phyloP scores from a whole-genome alignment of 305 asterid genomes.

The Solanum hybrid region DNA sequence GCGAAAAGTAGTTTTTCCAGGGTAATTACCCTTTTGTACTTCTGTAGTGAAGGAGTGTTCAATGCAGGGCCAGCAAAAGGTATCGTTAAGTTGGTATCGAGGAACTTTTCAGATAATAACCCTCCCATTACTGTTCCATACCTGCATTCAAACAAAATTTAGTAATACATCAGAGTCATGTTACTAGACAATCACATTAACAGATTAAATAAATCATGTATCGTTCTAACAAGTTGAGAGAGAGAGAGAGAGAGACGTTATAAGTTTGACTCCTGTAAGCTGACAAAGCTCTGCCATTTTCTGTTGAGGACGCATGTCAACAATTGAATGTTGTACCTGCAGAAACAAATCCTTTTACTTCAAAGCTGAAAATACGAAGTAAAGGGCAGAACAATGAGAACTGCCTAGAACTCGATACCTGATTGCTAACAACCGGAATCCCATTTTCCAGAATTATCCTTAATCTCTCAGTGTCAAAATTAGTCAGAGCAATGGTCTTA shows the following conservation, averaged over 20 bases:
- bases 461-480: constrained; percentile 82
- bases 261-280: constrained; percentile 82
- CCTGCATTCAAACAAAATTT: constrained; percentile 32
- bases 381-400: background rate
- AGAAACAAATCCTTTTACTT: constrained; percentile 11
- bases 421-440: constrained; percentile 92
- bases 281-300: constrained; percentile 91
- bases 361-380: background rate
- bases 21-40: constrained; percentile 74
- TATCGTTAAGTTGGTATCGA: constrained; percentile 71
- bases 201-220: background rate
- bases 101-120: constrained; percentile 81
- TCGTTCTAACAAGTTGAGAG: background rate
- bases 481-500: constrained; percentile 91
- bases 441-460: constrained; percentile 75
- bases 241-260: constrained; percentile 59
- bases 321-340: constrained; percentile 95
- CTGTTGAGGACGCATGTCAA: constrained; percentile 99
- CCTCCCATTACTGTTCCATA: constrained; percentile 99
- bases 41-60: constrained; percentile 90
- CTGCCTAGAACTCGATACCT: constrained; percentile 24
- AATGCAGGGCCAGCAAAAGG: constrained; percentile 90
- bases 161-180: background rate
- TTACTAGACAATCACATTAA: background rate
- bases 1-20: background rate